Conservation (phyloP, 306 rosid genomes). For the Glycine tomentella region DNA sequence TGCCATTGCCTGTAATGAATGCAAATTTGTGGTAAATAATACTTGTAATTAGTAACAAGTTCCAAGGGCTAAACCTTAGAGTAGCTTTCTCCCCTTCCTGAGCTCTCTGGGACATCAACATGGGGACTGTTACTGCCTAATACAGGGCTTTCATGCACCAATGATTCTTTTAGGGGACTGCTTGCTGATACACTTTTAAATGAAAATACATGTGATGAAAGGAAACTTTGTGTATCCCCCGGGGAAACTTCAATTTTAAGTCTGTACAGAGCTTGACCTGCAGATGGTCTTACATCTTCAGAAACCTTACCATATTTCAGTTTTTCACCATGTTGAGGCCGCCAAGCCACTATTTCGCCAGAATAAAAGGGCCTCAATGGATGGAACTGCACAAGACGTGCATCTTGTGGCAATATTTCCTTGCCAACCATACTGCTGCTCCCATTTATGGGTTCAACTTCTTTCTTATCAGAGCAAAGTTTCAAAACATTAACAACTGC, state of each 20-base stretch:
- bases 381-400: slow-evolving; percentile 91
- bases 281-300: slow-evolving; percentile 85
- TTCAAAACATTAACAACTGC: slow-evolving; percentile 75
- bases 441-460: slow-evolving; percentile 66
- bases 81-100: slow-evolving; percentile 58
- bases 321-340: slow-evolving; percentile 89
- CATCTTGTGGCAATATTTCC: slow-evolving; percentile 89
- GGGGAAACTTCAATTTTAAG: slow-evolving; percentile 78
- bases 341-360: slow-evolving; percentile 99
- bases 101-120: slow-evolving; percentile 60
- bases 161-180: slow-evolving; percentile 52
- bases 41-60: slow-evolving; percentile 28
- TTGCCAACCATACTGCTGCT: slow-evolving; percentile 71
- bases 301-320: slow-evolving; percentile 85
- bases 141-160: slow-evolving; percentile 51
- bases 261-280: slow-evolving; percentile 94
- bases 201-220: slow-evolving; percentile 91
- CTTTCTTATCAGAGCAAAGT: slow-evolving; percentile 85
- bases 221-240: slow-evolving; percentile 64
- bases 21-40: not conserved
- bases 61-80: slow-evolving; percentile 69
- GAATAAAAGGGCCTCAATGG: slow-evolving; percentile 94
- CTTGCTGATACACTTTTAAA: slow-evolving; percentile 78
- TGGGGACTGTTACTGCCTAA: slow-evolving; percentile 42
- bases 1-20: slow-evolving; percentile 7